phyloP scores from a whole-genome alignment of 495 filamentous ascomycete genomes.

The Durotheca rogersii region DNA sequence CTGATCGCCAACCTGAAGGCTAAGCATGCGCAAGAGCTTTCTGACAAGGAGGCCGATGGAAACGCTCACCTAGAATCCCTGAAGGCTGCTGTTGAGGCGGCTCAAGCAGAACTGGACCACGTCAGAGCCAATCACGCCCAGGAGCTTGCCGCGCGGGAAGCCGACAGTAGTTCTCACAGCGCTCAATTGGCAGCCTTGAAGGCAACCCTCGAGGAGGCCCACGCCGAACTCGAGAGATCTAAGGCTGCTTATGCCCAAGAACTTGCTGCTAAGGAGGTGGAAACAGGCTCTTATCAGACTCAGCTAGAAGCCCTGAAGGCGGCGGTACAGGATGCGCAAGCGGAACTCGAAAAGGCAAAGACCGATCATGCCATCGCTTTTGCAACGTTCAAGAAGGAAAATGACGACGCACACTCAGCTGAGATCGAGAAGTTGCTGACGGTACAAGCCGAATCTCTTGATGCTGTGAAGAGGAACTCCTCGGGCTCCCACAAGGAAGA shows the following conservation, averaged over 20 bases:
- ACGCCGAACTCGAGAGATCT: conserved; percentile 28
- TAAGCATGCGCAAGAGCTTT: conserved; percentile 38
- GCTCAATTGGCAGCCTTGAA: conserved; percentile 33
- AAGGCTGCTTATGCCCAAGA: conserved; percentile 31
- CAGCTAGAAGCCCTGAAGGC: conserved; percentile 37
- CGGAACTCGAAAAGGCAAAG: conserved; percentile 44
- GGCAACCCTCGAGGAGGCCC: conserved; percentile 23
- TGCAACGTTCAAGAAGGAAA: conserved; percentile 44
- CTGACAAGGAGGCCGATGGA: conserved; percentile 26
- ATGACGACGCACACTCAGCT: conserved; percentile 45
- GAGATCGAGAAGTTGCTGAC: conserved; percentile 53
- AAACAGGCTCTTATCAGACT: conserved; percentile 24
- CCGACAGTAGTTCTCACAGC: conserved; percentile 29
- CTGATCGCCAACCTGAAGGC: conserved; percentile 43
- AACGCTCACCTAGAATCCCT: conserved; percentile 37
- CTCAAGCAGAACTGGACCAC: conserved; percentile 24
- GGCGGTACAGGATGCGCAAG: conserved; percentile 36
- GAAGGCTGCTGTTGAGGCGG: conserved; percentile 28
- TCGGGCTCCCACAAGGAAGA: conserved; percentile 34
- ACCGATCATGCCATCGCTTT: conserved; percentile 41
- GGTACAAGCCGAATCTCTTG: conserved; percentile 45
- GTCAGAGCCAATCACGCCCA: conserved; percentile 32
- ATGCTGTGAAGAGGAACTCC: conserved; percentile 40
- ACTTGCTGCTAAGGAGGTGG: conserved; percentile 33
- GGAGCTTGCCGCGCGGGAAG: conserved; percentile 36